Conservation (phyloP, 148 eudicot genomes). For the Rhododendron griersonianum region DNA sequence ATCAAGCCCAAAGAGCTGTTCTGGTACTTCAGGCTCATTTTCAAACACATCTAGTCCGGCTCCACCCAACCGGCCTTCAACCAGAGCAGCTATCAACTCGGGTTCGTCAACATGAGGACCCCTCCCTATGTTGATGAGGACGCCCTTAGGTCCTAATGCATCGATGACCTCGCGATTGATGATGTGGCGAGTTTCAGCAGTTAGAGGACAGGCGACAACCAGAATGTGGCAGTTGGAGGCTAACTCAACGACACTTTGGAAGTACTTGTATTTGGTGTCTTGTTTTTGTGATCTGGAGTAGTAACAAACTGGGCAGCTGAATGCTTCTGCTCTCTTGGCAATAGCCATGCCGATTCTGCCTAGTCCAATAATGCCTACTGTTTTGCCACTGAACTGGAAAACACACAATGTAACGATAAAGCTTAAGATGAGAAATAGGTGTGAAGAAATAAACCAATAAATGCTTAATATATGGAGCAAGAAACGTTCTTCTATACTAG, state of each 20-base stretch:
- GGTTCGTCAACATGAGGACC: constrained; percentile 86
- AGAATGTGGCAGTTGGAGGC: constrained; percentile 74
- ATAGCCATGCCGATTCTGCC: constrained; percentile 78
- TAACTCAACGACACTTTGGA: constrained; percentile 48
- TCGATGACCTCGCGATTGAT: constrained; percentile 69
- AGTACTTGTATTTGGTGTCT: constrained; percentile 56
- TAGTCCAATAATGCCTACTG: constrained; percentile 81
- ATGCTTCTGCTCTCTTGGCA: constrained; percentile 84
- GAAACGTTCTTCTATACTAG: not conserved
- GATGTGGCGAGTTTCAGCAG: constrained; percentile 67
- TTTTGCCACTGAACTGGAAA: constrained; percentile 75
- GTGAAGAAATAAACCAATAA: not conserved
- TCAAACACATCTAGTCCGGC: constrained; percentile 84
- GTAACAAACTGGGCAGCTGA: constrained; percentile 77
- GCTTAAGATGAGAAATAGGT: not conserved
- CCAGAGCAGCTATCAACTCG: constrained; percentile 69
- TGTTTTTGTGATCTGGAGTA: constrained; percentile 64
- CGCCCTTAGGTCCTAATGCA: constrained; percentile 74
- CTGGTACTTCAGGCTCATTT: constrained; percentile 78
- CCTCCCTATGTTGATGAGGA: constrained; percentile 77
- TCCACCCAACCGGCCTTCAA: constrained; percentile 82
- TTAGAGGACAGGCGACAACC: constrained; percentile 68
- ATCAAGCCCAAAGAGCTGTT: constrained; percentile 61
- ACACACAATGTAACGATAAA: not conserved
- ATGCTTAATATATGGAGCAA: not conserved